Percentiles rank a stretch among this genome's conserved stretches.
Evolutionary conservation across 2,329 filamentous ascomycete species (phyloP).

Genomic region (Gaeumannomyces tritici): DNA sequence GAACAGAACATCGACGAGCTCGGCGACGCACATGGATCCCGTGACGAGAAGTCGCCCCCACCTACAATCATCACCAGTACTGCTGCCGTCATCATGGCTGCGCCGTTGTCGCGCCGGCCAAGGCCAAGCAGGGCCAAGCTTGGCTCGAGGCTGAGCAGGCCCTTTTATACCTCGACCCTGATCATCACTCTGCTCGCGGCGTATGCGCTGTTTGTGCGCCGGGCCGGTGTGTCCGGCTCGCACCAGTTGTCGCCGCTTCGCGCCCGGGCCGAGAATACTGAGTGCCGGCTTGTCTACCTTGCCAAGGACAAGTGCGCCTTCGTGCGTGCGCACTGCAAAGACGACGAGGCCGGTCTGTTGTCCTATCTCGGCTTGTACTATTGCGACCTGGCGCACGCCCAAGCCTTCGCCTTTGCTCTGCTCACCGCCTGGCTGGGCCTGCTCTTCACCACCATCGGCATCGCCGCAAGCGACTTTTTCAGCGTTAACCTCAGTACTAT

Average conservation of each 20-base stretch:
- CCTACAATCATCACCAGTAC: neutral
- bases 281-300: constrained; percentile 74
- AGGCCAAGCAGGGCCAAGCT: constrained; percentile 19
- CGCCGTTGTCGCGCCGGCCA: constrained; percentile 5
- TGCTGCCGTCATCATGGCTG: neutral
- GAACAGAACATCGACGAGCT: neutral
- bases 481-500: constrained; percentile 95
- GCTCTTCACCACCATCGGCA: constrained; percentile 93
- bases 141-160: constrained; percentile 22
- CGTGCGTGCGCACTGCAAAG: constrained; percentile 69
- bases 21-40: neutral
- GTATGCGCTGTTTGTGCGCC: constrained; percentile 28
- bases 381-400: constrained; percentile 59
- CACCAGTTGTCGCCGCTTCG: constrained; percentile 1
- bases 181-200: constrained; percentile 35
- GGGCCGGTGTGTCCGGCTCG: neutral
- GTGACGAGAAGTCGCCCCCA: neutral
- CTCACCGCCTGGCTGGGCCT: constrained; percentile 77
- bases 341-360: constrained; percentile 83
- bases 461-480: constrained; percentile 97
- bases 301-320: constrained; percentile 79
- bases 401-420: constrained; percentile 69
- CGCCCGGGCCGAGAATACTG: constrained; percentile 18
- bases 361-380: constrained; percentile 90
- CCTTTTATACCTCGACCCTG: constrained; percentile 37